Evolutionary conservation across 441 rosid species (phyloP), one percentile per base, ranked within the genome.

Genomic region (Erodium moschatum): DNA sequence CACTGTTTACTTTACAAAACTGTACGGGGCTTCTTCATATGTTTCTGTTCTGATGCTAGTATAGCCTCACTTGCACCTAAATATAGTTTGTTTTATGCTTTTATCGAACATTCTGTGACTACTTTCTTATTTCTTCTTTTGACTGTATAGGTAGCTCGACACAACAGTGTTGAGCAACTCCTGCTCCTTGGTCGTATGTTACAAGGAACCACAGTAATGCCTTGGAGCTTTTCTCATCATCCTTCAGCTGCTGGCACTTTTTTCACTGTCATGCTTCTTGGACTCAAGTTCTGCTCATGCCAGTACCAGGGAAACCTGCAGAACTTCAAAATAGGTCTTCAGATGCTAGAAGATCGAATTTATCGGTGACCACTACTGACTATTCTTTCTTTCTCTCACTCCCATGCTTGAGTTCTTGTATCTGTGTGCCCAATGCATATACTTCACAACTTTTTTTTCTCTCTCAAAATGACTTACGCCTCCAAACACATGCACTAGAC

Each of bases 201-300:
- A 66, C 99, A 92, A 84, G 95, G 97, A 77, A 87, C 95, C 58
- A 85, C 92, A 71, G 85, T 76, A 78, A 79, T 81, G 33, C 90
- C 91, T 35, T 92, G 98, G 99, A 91, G 81, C 79, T 95, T 92
- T 85, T 87, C 97, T 54, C 89, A 74, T 71, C 99, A 95, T 86
- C 99, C 99, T 67, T 97, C 96, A 64, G 98, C 98, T 35, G 79
- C 91, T 67, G 99, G 99, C 74, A 89, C 97, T 69, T 95, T 95
- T 78, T 95, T 95, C 77, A 91, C 98, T 29, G 66, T 89, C 78
- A 95, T 95, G 99, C 97, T 89, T 80, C 91, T 95, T 73, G 99
- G 99, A 67, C 86, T 92, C 70, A 95, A 90, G 85, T 92, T 87
- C 77, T 92, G 98, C 81, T 81, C 95, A 9, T 87, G 95, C 82